A percentile compares a stretch with the other conserved stretches of the same genome.
Evolutionary conservation across 2,329 filamentous ascomycete species (phyloP).

Genomic region (Fusarium verticillioides): DNA sequence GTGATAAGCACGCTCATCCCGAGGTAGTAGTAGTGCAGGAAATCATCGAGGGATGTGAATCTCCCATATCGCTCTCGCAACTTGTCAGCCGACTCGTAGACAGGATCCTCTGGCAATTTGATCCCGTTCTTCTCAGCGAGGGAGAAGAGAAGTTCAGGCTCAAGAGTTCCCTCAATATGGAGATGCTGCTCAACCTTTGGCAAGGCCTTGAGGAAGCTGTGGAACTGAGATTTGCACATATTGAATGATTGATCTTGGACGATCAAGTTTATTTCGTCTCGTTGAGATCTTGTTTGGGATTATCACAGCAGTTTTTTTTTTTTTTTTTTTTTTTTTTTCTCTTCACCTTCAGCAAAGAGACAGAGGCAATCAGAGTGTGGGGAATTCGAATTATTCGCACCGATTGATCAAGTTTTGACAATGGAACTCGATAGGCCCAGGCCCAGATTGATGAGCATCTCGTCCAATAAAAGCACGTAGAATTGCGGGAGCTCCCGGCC

Average conservation of each 20-base stretch:
- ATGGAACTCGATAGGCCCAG: conserved; percentile 15
- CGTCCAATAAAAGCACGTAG: conserved; percentile 26
- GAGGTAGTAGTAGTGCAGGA: conserved; percentile 82
- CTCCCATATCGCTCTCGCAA: conserved; percentile 72
- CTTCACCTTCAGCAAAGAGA: not conserved
- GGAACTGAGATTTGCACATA: conserved; percentile 65
- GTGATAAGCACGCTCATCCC: conserved; percentile 76
- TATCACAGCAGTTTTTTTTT: not conserved
- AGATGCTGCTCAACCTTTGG: conserved; percentile 88
- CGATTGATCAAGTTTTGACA: conserved; percentile 7
- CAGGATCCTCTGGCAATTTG: conserved; percentile 69
- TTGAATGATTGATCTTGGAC: not conserved
- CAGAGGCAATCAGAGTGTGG: not conserved
- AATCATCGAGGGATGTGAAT: conserved; percentile 80
- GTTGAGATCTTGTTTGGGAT: not conserved
- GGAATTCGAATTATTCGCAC: conserved; percentile 13
- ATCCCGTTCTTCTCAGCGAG: conserved; percentile 76
- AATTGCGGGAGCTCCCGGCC: conserved; percentile 32
- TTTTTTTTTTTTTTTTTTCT: not conserved
- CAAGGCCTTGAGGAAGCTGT: conserved; percentile 70
- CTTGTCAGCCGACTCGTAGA: conserved; percentile 69
- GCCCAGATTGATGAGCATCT: conserved; percentile 2
- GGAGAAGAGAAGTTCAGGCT: conserved; percentile 74
- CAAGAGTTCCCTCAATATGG: conserved; percentile 81
- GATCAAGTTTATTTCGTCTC: not conserved